Percentiles rank a stretch among this genome's conserved stretches.
These are phyloP conservation scores for Stropharia rugosoannulata DNA, from an alignment of 768 basidiomycete species.

Conservation along the genomic window DNA sequence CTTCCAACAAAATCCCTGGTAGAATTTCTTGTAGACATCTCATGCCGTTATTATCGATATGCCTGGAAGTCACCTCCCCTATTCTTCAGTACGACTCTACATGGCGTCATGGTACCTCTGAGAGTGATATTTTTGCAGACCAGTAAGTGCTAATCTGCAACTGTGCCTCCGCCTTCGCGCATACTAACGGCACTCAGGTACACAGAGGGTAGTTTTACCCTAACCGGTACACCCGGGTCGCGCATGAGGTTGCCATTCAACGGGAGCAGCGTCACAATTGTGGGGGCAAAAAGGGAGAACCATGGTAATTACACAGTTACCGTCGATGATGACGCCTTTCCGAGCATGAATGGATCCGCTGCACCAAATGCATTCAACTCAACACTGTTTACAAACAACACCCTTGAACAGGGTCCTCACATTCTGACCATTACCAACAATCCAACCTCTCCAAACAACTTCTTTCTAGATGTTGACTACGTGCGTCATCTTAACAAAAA, in stretches of 20 bases:
- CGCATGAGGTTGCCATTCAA: constrained; percentile 29
- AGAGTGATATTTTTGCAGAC: neutral
- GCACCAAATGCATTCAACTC: neutral
- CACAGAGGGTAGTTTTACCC: constrained; percentile 32
- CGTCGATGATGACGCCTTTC: constrained; percentile 9
- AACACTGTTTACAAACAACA: neutral
- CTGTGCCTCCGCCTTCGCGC: neutral
- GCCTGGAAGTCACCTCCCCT: too few relatives aligned
- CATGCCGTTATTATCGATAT: too few relatives aligned
- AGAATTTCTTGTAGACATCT: too few relatives aligned
- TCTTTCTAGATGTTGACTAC: constrained; percentile 1
- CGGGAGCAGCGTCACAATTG: constrained; percentile 24
- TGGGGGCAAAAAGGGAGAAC: constrained; percentile 16
- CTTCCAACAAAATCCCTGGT: too few relatives aligned
- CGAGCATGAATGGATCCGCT: constrained; percentile 1
- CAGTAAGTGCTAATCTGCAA: neutral
- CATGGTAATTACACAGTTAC: constrained; percentile 16
- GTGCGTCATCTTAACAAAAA: neutral
- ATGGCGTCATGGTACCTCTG: neutral
- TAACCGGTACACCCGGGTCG: constrained; percentile 24
- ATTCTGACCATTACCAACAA: neutral
- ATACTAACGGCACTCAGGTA: constrained; percentile 24
- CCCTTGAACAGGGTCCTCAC: neutral
- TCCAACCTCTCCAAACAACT: too few relatives aligned
- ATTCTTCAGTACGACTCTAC: too few relatives aligned